A percentile compares a stretch with the other conserved stretches of the same genome.
These are phyloP conservation scores for Zelonia costaricensis DNA, from an alignment of 208 protist genomes.

Conservation along the genomic window DNA sequence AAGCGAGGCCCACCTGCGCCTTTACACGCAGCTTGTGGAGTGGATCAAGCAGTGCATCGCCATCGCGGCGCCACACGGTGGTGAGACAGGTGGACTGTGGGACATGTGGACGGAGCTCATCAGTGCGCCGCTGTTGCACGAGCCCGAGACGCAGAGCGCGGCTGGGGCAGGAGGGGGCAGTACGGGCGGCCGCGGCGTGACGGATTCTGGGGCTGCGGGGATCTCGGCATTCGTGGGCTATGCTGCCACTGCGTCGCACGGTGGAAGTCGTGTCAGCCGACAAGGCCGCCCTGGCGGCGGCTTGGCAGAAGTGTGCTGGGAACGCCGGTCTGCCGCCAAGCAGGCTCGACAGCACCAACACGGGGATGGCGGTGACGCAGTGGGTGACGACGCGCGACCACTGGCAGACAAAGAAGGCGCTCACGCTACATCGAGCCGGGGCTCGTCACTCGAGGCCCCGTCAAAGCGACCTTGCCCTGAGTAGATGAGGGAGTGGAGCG, in stretches of 20 bases:
- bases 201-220: no score
- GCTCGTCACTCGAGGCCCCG: no score
- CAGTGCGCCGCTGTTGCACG: not conserved
- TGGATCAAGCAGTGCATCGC: conserved; percentile 4
- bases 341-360: not conserved
- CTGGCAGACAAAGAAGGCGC: no score
- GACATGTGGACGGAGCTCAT: conserved; percentile 8
- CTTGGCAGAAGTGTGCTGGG: conserved; percentile 16
- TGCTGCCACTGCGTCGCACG: not conserved
- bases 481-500: no score
- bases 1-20: not conserved
- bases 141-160: not conserved
- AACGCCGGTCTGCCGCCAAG: conserved; percentile 12
- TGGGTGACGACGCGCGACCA: no score
- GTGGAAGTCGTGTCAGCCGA: not conserved
- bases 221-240: conserved; percentile 9
- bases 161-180: no score
- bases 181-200: no score
- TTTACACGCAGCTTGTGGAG: conserved; percentile 1
- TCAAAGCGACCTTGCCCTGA: no score
- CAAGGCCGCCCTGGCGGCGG: conserved; percentile 2
- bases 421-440: no score
- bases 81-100: conserved; percentile 7
- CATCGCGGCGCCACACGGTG: not conserved
- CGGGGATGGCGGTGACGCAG: not conserved